Base-by-base conservation (phyloP, 2,329 filamentous ascomycete genomes). In the Aspergillus sp. region DNA sequence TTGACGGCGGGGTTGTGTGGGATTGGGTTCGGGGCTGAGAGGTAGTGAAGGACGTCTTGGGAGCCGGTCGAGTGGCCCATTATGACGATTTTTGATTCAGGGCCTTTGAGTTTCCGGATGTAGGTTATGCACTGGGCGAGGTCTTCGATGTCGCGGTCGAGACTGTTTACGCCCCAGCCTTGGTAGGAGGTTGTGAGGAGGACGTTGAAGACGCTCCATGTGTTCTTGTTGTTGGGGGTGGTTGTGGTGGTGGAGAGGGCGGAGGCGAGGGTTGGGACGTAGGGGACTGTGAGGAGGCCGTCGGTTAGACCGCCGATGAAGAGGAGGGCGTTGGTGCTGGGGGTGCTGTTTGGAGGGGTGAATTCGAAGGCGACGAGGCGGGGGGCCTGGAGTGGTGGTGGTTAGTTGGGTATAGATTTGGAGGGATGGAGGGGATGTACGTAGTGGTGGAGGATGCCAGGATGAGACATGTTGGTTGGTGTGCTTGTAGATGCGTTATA, bases 61-160 rank as follows among this genome's bases (percentile, higher is more conserved):
- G 85, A 89, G 0, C 88, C 88, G 0, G 88, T 90, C 2, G 84
- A 88, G 66, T 90, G 87, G 2, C 88, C 88, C 84, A 90, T 87
- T 13, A 90, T 72, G 25, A 88, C 84, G n/a, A 90, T 73, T 57
- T 86, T 87, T 1, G 15, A 15, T 5, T 78, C 79, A 3, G 78
- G 25, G 27, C n/a, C 42, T 55, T 47, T 55, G 30, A 59, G 41
- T 0, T 68, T 59, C 11, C 75, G 76, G 62, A 87, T 80, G 63
- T 85, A 86, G 11, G 73, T 58, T 1, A 87, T 81, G 61, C 83
- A 82, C 58, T 79, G 71, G 0, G 73, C 81, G 21, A 88, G 75
- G 64, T 88, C 84, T 38, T 78, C 72, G 2, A 83, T 81, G 68
- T 88, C 86, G 58, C 78, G 77, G 50, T 78, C 73, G 3, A 88